Base-by-base conservation (phyloP, 2,329 filamentous ascomycete species). In the Botryotinia narcissicola region DNA sequence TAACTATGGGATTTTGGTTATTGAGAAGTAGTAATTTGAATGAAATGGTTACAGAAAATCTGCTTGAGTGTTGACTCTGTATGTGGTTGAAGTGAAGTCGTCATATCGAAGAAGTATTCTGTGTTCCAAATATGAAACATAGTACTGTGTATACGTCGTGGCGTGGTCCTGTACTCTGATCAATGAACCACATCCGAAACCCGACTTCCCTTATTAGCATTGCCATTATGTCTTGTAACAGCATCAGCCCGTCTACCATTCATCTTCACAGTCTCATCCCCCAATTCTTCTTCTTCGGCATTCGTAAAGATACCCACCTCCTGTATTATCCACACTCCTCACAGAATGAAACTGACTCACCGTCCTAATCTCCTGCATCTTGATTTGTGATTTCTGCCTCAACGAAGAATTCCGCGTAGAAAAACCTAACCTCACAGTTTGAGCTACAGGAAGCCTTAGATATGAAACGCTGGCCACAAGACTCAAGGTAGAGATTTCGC, bases 1-100 rank as follows among this genome's bases (percentile, higher is more conserved):
- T 35, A 76, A 76, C 57, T 77, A 77, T 77, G 79, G 78, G 48
- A 32, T 80, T 44, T 73, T 79, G 35, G 70, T 76, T 48, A 76
- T 80, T 61, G 73, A 61, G 16, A 78, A 77, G 72, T 77, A 77
- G 70, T 67, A 35, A 40, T 67, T 59, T 69, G 25, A 20, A n/a
- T 14, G 16, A 29, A 9, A 9, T 40, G 9, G 9, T 14, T 29
- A 18, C 16, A 54, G 4, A 54, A 10, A n/a, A 20, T 37, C 4
- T 37, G 37, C 16, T 42, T 9, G 4, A 6, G 16, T 9, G 2
- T n/a, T 40, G 14, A 14, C 16, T 29, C 14, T 42, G 16, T 42
- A 16, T 29, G 14, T 42, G 2, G 25, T 7, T 63, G 14, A 18
- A 29, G 25, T 18, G 37, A 44, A 6, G 22, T 54, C 16, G 35